Base-by-base conservation (phyloP, 2,329 filamentous ascomycete genomes). In the Parastagonospora nodorum region DNA sequence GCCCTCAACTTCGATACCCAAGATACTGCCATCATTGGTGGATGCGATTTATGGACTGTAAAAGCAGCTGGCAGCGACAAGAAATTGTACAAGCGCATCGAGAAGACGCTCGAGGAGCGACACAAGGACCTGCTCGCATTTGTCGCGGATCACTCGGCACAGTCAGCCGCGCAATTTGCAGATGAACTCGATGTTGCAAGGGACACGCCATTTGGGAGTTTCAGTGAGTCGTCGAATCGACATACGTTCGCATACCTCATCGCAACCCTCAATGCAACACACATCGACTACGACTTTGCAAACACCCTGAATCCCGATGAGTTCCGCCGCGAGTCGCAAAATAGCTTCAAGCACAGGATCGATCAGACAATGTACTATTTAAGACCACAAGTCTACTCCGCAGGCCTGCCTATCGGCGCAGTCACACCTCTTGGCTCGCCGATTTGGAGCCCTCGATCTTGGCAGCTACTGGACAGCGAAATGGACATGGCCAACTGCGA, bases 261-360 rank as follows among this genome's bases (percentile, higher is more conserved):
- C 63, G 94, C 94, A 32, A 97, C 93, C 0, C 80, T 99, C 31
- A 99, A 99, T 69, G 94, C 94, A 5, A 96, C 90, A 51, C 93
- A 99, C 75, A 87, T 90, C 2, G 90, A 99, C 75, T 97, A 99
- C 74, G 94, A 99, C 74, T 99, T 99, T 76, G 96, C 92, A 2
- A 89, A 96, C 68, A 88, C 94, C 30, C 80, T 97, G 51, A 87
- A 92, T 32, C 92, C 94, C 0, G 84, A 87, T 31, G 94, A 99
- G 72, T 99, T 99, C 74, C 88, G 88, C 63, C 87, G 89, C 57
- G 92, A 97, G 78, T 83, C 88, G 51, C 90, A 87, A 56, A 86
- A 89, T 55, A 82, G 84, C 16, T 90, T 96, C 51, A 96, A 96
- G 84, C 88, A 88, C 65, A 90, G 86, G 46, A 84, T 99, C 52